Conservation (phyloP, 148 eudicot genomes). For the Rhododendron mucronatum region DNA sequence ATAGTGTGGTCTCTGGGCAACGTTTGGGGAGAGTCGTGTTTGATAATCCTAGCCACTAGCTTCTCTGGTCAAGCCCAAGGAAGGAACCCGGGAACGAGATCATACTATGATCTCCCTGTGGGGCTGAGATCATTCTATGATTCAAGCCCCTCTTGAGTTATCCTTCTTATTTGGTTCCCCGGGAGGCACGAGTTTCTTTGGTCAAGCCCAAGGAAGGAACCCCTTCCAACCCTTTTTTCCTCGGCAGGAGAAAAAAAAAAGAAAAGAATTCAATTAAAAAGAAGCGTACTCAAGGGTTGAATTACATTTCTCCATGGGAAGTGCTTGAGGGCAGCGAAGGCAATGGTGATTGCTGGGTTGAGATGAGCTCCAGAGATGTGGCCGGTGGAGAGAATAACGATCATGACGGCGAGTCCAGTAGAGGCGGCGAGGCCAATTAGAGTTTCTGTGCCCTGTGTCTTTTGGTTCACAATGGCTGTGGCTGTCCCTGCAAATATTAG, state of each 20-base stretch:
- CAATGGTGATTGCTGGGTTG: constrained; percentile 82
- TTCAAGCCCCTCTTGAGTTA: neutral
- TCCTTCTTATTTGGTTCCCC: neutral
- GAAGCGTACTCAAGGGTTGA: neutral
- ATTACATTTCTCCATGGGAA: constrained; percentile 94
- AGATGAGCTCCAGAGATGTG: constrained; percentile 98
- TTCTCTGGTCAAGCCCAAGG: too few relatives aligned
- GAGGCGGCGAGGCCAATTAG: constrained; percentile 80
- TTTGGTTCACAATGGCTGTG: constrained; percentile 78
- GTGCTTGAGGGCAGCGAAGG: constrained; percentile 89
- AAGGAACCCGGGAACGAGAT: too few relatives aligned
- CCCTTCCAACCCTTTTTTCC: neutral
- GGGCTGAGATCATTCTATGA: neutral
- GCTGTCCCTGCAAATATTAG: constrained; percentile 81
- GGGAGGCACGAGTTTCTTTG: neutral
- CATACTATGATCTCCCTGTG: too few relatives aligned
- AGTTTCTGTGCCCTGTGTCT: constrained; percentile 74
- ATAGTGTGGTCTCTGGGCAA: neutral
- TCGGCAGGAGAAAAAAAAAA: neutral
- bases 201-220: neutral
- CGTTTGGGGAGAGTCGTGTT: neutral
- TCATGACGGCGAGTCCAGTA: constrained; percentile 88
- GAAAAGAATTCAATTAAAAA: too few relatives aligned
- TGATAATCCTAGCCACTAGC: neutral
- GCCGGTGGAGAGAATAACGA: constrained; percentile 75